Base-by-base conservation (phyloP, 2,329 filamentous ascomycete species). In the Cladophialophora chaetospira region DNA sequence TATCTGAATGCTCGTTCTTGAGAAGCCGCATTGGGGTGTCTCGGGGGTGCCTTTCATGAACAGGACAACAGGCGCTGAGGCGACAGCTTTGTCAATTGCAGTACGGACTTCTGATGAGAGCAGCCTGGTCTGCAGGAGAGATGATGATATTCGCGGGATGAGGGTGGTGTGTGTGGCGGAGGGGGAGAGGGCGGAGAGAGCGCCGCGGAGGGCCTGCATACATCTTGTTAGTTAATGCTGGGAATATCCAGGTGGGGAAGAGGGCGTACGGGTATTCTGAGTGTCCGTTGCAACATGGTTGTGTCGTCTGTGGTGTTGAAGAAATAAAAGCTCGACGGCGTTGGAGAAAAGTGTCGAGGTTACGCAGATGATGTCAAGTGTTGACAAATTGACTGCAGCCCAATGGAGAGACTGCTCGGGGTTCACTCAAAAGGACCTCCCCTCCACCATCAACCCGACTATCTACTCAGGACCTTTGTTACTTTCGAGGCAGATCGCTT, bases 1-100 rank as follows among this genome's bases (percentile, higher is more conserved):
- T 68, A 99, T 92, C 80, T 97, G 92, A 72, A 99, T 96, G 71
- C 84, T 91, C 53, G 93, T 93, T 67, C 92, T 85, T 57, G 93
- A 97, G 81, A 97, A 99, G 43, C 94, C 94, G 76, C 94, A 99
- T 75, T 97, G 92, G 17, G 94, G 94, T 60, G 85, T 90, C 77
- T 97, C 92, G 57, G 94, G 94, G 1, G 94, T 97, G 58, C 94
- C 94, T 80, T 99, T 99, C 94, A 99, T 99, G 81, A 99, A 99
- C 55, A 99, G 82, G 1, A 99, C 94, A 0, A 99, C 93, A 2
- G 93, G 93, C 0, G 92, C 88, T 0, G 91, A 92, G 21, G 78
- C 80, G 13, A 99, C 87, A 28, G 93, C 93, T 73, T 91, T 90
- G 74, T 97, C 90, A 68, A 99, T 99, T 23, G 92, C 91, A 35